phyloP scores from a whole-genome alignment of 73 alveolate species.

The Stentor coeruleus region DNA sequence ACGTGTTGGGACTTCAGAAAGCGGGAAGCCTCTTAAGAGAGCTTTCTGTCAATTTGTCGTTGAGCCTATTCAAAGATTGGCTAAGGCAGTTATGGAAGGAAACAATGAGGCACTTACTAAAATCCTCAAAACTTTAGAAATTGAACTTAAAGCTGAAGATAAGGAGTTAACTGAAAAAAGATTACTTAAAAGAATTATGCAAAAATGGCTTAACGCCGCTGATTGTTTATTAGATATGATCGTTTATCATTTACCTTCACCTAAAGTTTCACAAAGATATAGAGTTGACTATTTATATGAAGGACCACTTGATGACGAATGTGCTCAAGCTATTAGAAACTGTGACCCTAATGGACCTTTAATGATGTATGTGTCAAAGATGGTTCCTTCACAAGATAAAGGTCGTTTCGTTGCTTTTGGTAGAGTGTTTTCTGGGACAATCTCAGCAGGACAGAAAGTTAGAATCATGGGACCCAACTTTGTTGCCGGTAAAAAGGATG shows the following conservation, averaged over 20 bases:
- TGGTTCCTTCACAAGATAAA: constrained; percentile 86
- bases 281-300: constrained; percentile 81
- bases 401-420: constrained; percentile 94
- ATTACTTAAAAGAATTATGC: constrained; percentile 66
- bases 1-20: constrained; percentile 31
- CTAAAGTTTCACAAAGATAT: constrained; percentile 77
- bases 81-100: constrained; percentile 35
- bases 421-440: constrained; percentile 93
- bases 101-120: constrained; percentile 59
- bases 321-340: constrained; percentile 82
- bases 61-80: constrained; percentile 60
- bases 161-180: constrained; percentile 53
- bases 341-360: constrained; percentile 98
- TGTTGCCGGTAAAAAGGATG: constrained; percentile 77
- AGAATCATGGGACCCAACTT: constrained; percentile 87
- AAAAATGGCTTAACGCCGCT: constrained; percentile 86
- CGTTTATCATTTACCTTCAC: constrained; percentile 90
- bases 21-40: constrained; percentile 60
- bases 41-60: constrained; percentile 83
- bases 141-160: constrained; percentile 57
- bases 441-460: constrained; percentile 82
- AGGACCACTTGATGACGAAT: constrained; percentile 88
- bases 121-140: constrained; percentile 49
- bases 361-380: constrained; percentile 90
- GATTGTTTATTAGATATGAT: constrained; percentile 83